Evolutionary conservation across 352 stramenopile species (phyloP), one percentile per base, ranked within the genome.

Genomic region (Pythium phragmitis): DNA sequence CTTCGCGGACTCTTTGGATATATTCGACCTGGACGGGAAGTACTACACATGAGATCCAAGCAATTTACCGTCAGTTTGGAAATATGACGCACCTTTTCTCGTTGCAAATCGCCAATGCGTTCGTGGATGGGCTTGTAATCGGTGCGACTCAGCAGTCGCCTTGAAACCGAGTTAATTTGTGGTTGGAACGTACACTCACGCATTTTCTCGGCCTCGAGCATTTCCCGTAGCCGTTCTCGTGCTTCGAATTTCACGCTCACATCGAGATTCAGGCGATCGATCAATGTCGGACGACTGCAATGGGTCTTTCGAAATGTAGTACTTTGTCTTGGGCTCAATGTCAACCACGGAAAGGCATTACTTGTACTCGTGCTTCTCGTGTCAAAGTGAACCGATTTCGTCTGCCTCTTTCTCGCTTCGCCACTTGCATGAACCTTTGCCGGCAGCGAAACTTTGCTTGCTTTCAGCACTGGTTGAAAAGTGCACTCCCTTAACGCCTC

Each of bases 61-160:
- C 17, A 50, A 33, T 33, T n/a, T n/a, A 21, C 39, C 39, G 13
- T 47, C 2, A 47, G 33, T 30, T 49, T 1, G 26, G 7, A 28
- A 3, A 57, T 19, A 14, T 4, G 7, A 36, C 52, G 8, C 69
- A 93, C 82, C 76, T 89, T 91, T 37, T 76, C 74, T 11, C 81
- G 79, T 45, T 91, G 82, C 23, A 92, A 65, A 30, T 90, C 80
- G 0, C 62, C 69, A 8, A 92, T 51, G 2, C 85, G 77, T 36
- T 88, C 60, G 12, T 92, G 80, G 56, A 94, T 85, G 9, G 85
- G 85, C 42, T 87, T 90, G 60, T 92, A 85, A 42, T 79, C 68
- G 2, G 66, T 69, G 23, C 61, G 57, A 26, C 55, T 75, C 3
- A 77, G 60, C 55, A 93, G 60, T 1, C 57, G 60, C 11, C 68